phyloP scores from a whole-genome alignment of 1,139 yeast species.

The Suhomyces guaymorum region DNA sequence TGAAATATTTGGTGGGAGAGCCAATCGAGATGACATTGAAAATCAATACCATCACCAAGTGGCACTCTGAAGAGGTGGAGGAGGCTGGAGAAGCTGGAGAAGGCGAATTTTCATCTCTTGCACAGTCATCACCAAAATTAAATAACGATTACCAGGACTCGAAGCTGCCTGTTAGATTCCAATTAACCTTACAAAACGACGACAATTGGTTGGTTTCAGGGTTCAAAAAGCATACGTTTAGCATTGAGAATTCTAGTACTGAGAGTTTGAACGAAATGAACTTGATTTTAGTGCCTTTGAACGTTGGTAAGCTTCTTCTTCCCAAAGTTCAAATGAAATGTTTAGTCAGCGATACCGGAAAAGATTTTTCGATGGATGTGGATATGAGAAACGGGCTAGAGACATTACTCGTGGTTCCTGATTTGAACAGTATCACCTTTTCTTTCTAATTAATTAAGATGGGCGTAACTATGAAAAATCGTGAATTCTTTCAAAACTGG shows the following conservation, averaged over 20 bases:
- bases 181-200: constrained; percentile 34
- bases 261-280: constrained; percentile 26
- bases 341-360: constrained; percentile 23
- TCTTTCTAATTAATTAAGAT: constrained; percentile 55
- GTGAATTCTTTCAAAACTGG: no score
- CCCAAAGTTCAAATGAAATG: constrained; percentile 62
- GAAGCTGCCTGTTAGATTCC: constrained; percentile 26
- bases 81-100: no score
- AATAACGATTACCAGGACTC: no score
- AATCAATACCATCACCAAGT: constrained; percentile 47
- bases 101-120: constrained; percentile 21
- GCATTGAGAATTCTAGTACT: constrained; percentile 22
- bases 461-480: no score
- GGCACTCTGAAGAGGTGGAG: constrained; percentile 38
- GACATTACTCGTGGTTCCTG: constrained; percentile 72
- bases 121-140: constrained; percentile 28
- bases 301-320: constrained; percentile 67
- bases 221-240: constrained; percentile 50
- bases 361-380: constrained; percentile 52
- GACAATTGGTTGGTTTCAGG: constrained; percentile 76
- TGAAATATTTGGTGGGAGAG: constrained; percentile 61
- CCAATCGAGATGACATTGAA: constrained; percentile 50
- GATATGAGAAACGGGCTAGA: constrained; percentile 70
- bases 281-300: constrained; percentile 67
- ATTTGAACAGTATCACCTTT: constrained; percentile 60